Evolutionary conservation across 1,284 basidiomycete genomes (phyloP).

Genomic region (Trichosporon ovoides): DNA sequence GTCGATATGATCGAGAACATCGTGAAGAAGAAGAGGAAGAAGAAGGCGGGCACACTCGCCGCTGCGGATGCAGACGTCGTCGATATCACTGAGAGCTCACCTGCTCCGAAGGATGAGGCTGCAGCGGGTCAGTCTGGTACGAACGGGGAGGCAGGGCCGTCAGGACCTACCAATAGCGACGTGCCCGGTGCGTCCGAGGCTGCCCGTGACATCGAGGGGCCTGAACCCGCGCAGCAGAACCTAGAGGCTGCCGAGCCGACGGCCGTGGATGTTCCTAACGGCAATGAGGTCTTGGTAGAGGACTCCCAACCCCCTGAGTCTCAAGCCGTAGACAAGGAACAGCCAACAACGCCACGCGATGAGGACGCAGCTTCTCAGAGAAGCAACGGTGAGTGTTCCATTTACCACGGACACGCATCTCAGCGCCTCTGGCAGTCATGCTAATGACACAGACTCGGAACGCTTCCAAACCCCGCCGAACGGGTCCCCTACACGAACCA

Average conservation of each 20-base stretch:
- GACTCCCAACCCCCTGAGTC: background rate
- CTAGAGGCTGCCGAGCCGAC: background rate
- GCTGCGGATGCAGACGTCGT: background rate
- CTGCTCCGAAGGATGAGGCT: background rate
- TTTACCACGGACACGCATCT: background rate
- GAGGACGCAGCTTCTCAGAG: no score
- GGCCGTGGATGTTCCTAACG: background rate
- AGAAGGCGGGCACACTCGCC: background rate
- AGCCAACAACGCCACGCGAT: no score
- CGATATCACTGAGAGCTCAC: background rate
- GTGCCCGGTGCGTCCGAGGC: background rate
- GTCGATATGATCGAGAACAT: conserved; percentile 32
- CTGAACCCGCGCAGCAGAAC: background rate
- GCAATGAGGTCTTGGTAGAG: background rate
- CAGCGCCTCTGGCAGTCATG: background rate
- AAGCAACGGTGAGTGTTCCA: background rate
- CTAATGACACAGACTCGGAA: background rate
- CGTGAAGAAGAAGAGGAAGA: conserved; percentile 25
- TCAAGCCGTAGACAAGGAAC: background rate
- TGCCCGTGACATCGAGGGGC: background rate
- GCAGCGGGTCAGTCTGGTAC: background rate
- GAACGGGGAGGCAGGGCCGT: background rate
- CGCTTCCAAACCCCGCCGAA: background rate
- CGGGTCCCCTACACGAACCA: background rate
- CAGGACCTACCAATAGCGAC: background rate